Evolutionary conservation across 495 filamentous ascomycete genomes (phyloP), one percentile per base, ranked within the genome.

Genomic region (Xylaria curta): DNA sequence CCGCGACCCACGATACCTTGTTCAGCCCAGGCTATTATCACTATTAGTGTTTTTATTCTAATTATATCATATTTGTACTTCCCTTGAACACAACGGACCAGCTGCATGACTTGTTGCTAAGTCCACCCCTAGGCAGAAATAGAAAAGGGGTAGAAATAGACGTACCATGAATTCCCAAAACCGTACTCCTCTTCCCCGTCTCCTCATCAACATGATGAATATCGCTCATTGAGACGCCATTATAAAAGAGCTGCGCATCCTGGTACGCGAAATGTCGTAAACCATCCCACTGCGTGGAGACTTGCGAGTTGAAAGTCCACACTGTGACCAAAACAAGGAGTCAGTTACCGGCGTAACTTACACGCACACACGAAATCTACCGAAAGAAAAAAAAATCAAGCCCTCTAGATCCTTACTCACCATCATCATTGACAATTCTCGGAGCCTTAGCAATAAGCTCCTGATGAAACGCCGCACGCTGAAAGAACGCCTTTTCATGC

Each of bases 251-350:
- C 61, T 80, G 74, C 42, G 85, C 84, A 44, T 85, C 81, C 70
- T 89, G 87, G 71, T 90, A 89, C 47, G 76, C 86, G 53, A 78
- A 85, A 74, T 86, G 83, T 15, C 83, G 79, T 40, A 84, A 66
- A 15, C 82, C 82, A 62, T 86, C 84, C 83, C 83, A 85, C 69
- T 85, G 82, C 61, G 77, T 79, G 5, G 76, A 77, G 19, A 80
- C 76, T 81, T 91, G 89, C 15, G 89, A 85, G 76, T 92, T 91
- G 74, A 92, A 88, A 15, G 81, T 84, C 83, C 88, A 84, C 26
- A 87, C 75, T 63, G 44, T 3, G 10, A 4, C 26, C 3, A 15
- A 24, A 7, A 15, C 4, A 24, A 12, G 15, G 13, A 19, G 58
- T 60, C 31, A 60, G 58, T n/a, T n/a, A n/a, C n/a, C n/a, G n/a